Conservation (phyloP, 179 eudicot genomes). For the Kewa caespitosa region DNA sequence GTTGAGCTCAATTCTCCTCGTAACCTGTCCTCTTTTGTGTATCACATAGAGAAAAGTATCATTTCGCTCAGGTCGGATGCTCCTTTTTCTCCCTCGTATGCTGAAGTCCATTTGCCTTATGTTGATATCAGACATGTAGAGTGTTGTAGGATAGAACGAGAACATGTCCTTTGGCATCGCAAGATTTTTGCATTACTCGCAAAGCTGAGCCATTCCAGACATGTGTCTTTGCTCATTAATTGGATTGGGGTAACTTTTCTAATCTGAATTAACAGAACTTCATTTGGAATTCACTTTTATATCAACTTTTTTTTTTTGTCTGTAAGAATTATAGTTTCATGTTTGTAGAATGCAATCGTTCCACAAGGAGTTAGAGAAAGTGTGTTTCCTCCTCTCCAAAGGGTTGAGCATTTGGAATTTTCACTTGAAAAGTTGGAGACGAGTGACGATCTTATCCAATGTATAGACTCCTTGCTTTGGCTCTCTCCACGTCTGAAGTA, state of each 20-base stretch:
- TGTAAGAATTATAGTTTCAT: background rate
- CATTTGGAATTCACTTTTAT: too few species aligned
- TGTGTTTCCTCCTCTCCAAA: conserved; percentile 12
- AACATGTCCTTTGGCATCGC: background rate
- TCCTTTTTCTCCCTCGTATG: background rate
- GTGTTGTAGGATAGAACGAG: background rate
- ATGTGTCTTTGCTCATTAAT: background rate
- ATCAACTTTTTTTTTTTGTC: background rate
- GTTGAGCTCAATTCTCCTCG: conserved; percentile 12
- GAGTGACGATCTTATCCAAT: conserved; percentile 4
- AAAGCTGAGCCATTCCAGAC: conserved; percentile 6
- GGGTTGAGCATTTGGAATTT: background rate
- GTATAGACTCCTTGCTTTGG: conserved; percentile 10
- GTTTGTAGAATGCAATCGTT: conserved; percentile 9
- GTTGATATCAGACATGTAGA: background rate
- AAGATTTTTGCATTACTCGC: conserved; percentile 13
- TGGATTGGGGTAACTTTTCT: conserved; percentile 10
- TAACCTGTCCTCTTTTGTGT: background rate
- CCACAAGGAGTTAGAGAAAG: conserved; percentile 14
- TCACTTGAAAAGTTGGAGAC: background rate
- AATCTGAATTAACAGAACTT: too few species aligned
- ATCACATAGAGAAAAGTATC: background rate
- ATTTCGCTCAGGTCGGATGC: background rate
- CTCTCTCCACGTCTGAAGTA: conserved; percentile 13
- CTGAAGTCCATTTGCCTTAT: background rate